Evolutionary conservation across 345 rosid species (phyloP).

Genomic region (Populus euphratica): DNA sequence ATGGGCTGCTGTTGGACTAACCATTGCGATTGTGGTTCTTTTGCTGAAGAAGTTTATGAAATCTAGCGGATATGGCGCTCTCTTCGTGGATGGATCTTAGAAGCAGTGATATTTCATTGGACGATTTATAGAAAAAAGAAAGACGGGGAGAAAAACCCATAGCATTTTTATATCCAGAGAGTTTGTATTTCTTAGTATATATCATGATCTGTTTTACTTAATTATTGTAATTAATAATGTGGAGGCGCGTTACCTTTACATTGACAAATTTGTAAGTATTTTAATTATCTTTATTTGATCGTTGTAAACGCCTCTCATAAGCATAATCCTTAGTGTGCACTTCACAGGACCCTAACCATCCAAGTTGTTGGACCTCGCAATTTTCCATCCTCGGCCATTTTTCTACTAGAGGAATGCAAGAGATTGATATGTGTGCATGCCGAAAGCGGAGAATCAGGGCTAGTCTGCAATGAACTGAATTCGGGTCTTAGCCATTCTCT

Average conservation of each 20-base stretch:
- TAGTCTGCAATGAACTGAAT: background rate
- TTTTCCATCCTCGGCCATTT: background rate
- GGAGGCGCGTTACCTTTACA: background rate
- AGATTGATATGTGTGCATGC: background rate
- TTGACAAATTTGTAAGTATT: background rate
- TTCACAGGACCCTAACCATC: background rate
- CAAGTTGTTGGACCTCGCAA: background rate
- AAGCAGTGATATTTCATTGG: background rate
- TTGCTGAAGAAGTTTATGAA: slow-evolving; percentile 82
- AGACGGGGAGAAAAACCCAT: background rate
- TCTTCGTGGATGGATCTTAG: slow-evolving; percentile 78
- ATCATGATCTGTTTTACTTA: background rate
- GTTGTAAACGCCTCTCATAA: no score
- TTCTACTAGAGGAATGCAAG: background rate
- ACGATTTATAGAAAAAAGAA: background rate
- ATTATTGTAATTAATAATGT: slow-evolving; percentile 24
- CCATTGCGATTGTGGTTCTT: slow-evolving; percentile 79
- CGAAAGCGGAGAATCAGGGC: background rate
- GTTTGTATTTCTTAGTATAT: background rate
- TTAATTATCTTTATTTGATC: no score
- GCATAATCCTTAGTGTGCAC: background rate
- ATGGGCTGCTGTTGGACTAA: slow-evolving; percentile 82
- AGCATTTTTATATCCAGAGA: background rate
- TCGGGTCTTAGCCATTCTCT: background rate
- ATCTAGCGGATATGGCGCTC: slow-evolving; percentile 68